These are phyloP conservation scores for Citrullus colocynthis DNA, from an alignment of 306 rosid species.

Conservation along the genomic window DNA sequence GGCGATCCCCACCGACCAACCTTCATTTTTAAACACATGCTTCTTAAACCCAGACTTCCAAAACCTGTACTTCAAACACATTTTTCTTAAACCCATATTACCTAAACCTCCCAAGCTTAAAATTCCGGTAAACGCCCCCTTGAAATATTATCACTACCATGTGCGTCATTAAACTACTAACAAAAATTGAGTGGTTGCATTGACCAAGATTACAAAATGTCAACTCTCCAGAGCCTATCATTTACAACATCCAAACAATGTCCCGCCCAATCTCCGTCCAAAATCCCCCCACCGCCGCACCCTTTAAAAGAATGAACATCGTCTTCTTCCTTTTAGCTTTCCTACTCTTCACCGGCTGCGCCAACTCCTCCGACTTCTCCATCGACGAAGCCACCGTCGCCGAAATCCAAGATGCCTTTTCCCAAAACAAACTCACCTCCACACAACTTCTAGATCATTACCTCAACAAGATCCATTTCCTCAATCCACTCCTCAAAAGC, in stretches of 20 bases:
- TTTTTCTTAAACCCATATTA: no score
- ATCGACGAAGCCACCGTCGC: slow-evolving; percentile 41
- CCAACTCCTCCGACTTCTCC: slow-evolving; percentile 9
- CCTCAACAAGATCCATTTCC: slow-evolving; percentile 18
- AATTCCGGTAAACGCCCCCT: no score
- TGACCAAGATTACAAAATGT: neutral
- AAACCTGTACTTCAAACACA: no score
- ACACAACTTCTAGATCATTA: slow-evolving; percentile 36
- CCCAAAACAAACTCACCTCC: slow-evolving; percentile 24
- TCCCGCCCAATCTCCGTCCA: neutral
- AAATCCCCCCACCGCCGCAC: neutral
- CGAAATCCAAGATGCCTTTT: slow-evolving; percentile 38
- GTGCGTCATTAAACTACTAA: no score
- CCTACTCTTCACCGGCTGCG: neutral
- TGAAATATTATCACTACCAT: no score
- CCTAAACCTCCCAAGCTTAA: no score
- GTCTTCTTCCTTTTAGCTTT: neutral
- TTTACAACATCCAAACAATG: neutral
- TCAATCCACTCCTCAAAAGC: slow-evolving; percentile 41
- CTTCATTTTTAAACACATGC: no score
- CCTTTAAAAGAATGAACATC: no score
- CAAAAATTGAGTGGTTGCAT: no score
- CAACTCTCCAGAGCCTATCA: neutral
- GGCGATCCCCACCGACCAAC: no score
- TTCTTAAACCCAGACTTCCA: no score